These are phyloP conservation scores for Pyracantha coccinea DNA, from an alignment of 331 rosid genomes.

Conservation along the genomic window DNA sequence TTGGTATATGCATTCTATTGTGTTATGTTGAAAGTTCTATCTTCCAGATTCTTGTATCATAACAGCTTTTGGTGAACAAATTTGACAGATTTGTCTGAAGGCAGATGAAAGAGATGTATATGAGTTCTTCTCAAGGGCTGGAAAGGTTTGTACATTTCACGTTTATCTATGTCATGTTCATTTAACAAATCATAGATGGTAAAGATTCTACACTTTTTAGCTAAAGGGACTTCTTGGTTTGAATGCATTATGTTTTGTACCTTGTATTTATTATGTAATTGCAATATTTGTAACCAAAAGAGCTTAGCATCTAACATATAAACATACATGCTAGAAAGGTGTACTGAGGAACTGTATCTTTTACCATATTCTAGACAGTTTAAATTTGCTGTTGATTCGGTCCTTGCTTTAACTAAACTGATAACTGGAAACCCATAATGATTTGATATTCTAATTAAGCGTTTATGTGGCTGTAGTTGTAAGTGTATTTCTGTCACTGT, in stretches of 20 bases:
- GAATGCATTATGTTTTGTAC: background rate
- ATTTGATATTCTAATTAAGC: background rate
- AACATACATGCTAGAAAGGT: background rate
- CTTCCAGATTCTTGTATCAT: background rate
- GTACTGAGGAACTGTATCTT: background rate
- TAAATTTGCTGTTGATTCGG: background rate
- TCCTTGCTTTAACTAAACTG: background rate
- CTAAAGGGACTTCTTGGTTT: background rate
- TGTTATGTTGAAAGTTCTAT: background rate
- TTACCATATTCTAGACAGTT: too few species aligned
- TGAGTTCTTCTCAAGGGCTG: slow-evolving; percentile 94
- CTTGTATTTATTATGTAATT: background rate
- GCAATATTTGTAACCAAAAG: background rate
- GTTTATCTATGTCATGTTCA: slow-evolving; percentile 5
- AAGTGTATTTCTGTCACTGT: background rate
- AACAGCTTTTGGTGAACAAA: background rate
- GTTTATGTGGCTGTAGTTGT: background rate
- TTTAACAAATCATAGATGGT: background rate
- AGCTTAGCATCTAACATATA: background rate
- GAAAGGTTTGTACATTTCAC: slow-evolving; percentile 59
- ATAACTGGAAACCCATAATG: background rate
- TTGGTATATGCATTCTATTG: slow-evolving; percentile 1
- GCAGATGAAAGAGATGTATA: slow-evolving; percentile 94
- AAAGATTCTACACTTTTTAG: background rate
- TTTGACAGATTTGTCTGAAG: slow-evolving; percentile 75